Evolutionary conservation across 768 basidiomycete genomes (phyloP).

Genomic region (Mycena filopes): DNA sequence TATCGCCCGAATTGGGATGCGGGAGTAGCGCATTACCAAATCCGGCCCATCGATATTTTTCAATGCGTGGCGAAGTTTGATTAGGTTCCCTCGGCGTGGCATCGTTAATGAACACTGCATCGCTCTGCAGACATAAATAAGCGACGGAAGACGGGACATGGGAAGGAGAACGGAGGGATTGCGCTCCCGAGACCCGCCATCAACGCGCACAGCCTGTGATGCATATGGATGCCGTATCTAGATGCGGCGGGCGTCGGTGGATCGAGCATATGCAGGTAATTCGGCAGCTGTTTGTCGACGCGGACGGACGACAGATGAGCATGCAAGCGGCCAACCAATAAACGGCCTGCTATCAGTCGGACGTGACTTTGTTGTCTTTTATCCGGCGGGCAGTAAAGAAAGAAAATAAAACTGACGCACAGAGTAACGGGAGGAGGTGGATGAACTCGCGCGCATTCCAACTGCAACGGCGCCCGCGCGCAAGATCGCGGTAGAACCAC

Average conservation of each 20-base stretch:
- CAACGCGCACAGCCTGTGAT: slow-evolving; percentile 9
- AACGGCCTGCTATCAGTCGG: no score
- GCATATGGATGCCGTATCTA: no score
- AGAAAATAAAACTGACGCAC: no score
- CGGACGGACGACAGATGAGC: background rate
- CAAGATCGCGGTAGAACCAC: no score
- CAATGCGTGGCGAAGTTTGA: background rate
- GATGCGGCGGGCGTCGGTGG: background rate
- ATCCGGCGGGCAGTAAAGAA: no score
- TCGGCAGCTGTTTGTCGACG: slow-evolving; percentile 3
- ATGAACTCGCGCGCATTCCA: no score
- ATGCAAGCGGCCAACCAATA: background rate
- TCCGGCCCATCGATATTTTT: background rate
- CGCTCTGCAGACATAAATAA: background rate
- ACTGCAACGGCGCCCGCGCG: no score
- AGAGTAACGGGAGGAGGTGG: no score
- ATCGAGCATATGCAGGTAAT: background rate
- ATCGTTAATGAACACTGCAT: background rate
- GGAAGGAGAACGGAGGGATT: background rate
- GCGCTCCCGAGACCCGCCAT: background rate
- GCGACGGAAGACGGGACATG: background rate
- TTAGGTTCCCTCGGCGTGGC: background rate
- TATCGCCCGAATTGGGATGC: background rate
- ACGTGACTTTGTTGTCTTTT: no score
- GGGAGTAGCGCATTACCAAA: slow-evolving; percentile 13